Percentiles rank a stretch among this genome's conserved stretches.
phyloP scores from a whole-genome alignment of 2,329 filamentous ascomycete species.

The Fusarium citri region DNA sequence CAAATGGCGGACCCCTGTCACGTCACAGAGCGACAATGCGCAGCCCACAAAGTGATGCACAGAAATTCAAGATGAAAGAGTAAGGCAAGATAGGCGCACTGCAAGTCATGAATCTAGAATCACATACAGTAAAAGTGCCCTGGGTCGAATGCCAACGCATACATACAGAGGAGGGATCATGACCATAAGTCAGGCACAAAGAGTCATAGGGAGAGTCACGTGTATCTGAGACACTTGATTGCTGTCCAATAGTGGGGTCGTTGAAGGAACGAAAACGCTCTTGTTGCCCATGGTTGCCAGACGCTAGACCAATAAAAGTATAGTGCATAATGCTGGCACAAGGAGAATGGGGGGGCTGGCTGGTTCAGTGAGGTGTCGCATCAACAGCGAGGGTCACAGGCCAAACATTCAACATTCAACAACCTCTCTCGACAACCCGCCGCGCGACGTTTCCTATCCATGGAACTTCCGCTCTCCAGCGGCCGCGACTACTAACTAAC shows the following conservation, averaged over 20 bases:
- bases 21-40: slow-evolving; percentile 5
- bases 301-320: slow-evolving; percentile 37
- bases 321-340: slow-evolving; percentile 39
- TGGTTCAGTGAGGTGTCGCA: slow-evolving; percentile 43
- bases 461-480: slow-evolving; percentile 46
- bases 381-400: slow-evolving; percentile 46
- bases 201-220: slow-evolving; percentile 36
- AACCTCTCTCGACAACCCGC: slow-evolving; percentile 37
- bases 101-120: slow-evolving; percentile 7
- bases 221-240: slow-evolving; percentile 33
- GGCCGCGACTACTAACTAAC: slow-evolving; percentile 44
- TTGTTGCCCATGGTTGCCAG: slow-evolving; percentile 51
- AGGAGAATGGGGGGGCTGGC: slow-evolving; percentile 46
- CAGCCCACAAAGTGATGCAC: slow-evolving; percentile 20
- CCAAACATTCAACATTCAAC: slow-evolving; percentile 44
- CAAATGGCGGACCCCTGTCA: slow-evolving; percentile 21
- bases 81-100: background rate
- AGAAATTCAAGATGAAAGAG: slow-evolving; percentile 7
- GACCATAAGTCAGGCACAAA: slow-evolving; percentile 30
- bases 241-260: slow-evolving; percentile 43
- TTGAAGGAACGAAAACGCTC: slow-evolving; percentile 30
- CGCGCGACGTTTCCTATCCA: slow-evolving; percentile 42
- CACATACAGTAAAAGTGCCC: background rate
- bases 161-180: background rate
- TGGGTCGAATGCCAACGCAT: slow-evolving; percentile 16